phyloP scores from a whole-genome alignment of 495 filamentous ascomycete genomes.

The Tuber umbilicatum region DNA sequence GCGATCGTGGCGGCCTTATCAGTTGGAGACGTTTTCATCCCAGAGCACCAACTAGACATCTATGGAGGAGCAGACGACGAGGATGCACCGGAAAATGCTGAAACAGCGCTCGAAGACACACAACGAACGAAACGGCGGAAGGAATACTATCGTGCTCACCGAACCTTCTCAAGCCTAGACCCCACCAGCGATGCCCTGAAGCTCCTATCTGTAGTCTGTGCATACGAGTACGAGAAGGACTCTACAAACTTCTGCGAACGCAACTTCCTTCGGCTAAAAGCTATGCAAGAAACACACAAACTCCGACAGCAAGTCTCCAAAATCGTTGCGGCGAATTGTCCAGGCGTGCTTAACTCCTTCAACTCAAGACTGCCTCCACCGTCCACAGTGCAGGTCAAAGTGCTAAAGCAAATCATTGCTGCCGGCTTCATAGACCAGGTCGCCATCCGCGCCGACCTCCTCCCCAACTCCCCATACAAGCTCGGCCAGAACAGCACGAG shows the following conservation, averaged over 20 bases:
- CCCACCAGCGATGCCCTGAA: conserved; percentile 83
- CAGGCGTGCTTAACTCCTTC: conserved; percentile 57
- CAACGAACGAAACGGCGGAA: conserved; percentile 55
- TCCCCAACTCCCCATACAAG: conserved; percentile 64
- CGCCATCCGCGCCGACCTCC: conserved; percentile 83
- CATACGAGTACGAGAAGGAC: conserved; percentile 70
- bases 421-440: conserved; percentile 94
- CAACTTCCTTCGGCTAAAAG: conserved; percentile 79
- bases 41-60: conserved; percentile 68
- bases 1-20: conserved; percentile 84
- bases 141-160: conserved; percentile 68
- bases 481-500: conserved; percentile 56
- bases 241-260: conserved; percentile 62
- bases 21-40: conserved; percentile 80
- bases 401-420: conserved; percentile 82
- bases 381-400: conserved; percentile 62
- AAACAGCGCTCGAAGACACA: conserved; percentile 63
- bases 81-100: conserved; percentile 49
- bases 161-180: conserved; percentile 73
- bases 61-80: conserved; percentile 44
- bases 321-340: conserved; percentile 68
- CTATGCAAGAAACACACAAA: conserved; percentile 75
- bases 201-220: conserved; percentile 73
- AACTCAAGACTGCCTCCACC: conserved; percentile 62
- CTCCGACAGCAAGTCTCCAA: conserved; percentile 74